These are phyloP conservation scores for Pueraria montana DNA, from an alignment of 306 rosid genomes.

Conservation along the genomic window DNA sequence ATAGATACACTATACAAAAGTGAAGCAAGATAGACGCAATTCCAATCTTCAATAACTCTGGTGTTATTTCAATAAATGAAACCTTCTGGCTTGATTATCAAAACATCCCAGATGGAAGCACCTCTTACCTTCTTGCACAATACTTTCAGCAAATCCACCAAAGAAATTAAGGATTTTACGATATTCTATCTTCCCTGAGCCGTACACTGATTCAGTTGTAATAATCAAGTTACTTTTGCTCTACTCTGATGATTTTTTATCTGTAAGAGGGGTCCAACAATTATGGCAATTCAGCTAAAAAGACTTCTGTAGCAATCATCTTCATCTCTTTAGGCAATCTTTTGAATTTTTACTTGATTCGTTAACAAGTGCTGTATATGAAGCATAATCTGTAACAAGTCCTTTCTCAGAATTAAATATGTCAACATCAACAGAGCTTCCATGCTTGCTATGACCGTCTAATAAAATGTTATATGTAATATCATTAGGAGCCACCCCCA, in stretches of 20 bases:
- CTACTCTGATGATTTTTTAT: background rate
- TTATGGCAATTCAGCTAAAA: slow-evolving; percentile 6
- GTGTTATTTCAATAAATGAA: slow-evolving; percentile 24
- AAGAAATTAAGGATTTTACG: background rate
- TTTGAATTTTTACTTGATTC: slow-evolving; percentile 58
- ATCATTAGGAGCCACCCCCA: slow-evolving; percentile 87
- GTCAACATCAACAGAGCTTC: slow-evolving; percentile 55
- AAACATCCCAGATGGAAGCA: background rate
- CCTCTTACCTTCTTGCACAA: background rate
- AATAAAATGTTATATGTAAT: slow-evolving; percentile 84
- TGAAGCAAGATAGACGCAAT: background rate
- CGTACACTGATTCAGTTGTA: background rate
- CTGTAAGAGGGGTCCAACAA: slow-evolving; percentile 30
- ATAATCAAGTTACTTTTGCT: background rate
- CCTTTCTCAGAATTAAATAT: slow-evolving; percentile 72
- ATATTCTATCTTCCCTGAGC: background rate
- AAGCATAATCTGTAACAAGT: slow-evolving; percentile 75
- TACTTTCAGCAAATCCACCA: slow-evolving; percentile 21
- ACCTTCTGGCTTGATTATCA: background rate
- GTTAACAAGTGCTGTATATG: slow-evolving; percentile 69
- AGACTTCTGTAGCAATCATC: slow-evolving; percentile 52
- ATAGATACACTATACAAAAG: background rate
- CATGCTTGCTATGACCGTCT: slow-evolving; percentile 89
- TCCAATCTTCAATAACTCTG: slow-evolving; percentile 20
- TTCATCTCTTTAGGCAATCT: slow-evolving; percentile 65